Base-by-base conservation (phyloP, 1,284 basidiomycete genomes). In the Wallemia ichthyophaga region DNA sequence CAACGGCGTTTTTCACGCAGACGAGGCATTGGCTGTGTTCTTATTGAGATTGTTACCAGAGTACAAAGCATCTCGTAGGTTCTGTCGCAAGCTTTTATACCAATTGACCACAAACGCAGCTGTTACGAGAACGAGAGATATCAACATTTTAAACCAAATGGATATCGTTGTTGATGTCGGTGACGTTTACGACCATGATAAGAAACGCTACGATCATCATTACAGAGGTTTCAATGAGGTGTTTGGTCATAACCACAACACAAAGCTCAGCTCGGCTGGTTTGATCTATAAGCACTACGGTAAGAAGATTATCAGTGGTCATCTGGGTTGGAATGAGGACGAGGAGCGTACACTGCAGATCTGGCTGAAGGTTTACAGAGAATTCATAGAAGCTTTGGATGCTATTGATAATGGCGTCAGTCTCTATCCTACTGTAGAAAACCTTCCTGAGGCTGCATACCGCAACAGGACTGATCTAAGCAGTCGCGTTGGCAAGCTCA, bases 91-190 rank as follows among this genome's bases (percentile, higher is more conserved):
- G 27, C 23, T 48, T 31, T 27, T n/a, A n/a, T n/a, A n/a, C n/a
- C n/a, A n/a, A n/a, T n/a, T n/a, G n/a, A n/a, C n/a, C n/a, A n/a
- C n/a, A n/a, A n/a, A 53, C 57, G 56, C 63, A 85, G 85, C 76
- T 63, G 68, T 95, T 55, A 82, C 81, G 66, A 78, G 88, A 33
- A 83, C 79, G 56, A 78, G 92, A 59, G 87, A 95, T 68, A 79
- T 82, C 0, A 76, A 75, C 13, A 70, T 83, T 58, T 78, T 98
- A 59, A 81, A 83, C 62, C 75, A 78, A 2, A 89, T 88, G 66
- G 82, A 89, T 66, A 89, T 98, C 67, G 87, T 98, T n/a, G 88
- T 98, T 32, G 92, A 98, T 68, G 92, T 98, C 60, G 92, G 94
- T 19, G 91, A 85, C 9, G 77, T 85, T 21, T 98, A 98, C 69